Conservation (phyloP, 2,329 filamentous ascomycete species). For the Laburnicola sp. region DNA sequence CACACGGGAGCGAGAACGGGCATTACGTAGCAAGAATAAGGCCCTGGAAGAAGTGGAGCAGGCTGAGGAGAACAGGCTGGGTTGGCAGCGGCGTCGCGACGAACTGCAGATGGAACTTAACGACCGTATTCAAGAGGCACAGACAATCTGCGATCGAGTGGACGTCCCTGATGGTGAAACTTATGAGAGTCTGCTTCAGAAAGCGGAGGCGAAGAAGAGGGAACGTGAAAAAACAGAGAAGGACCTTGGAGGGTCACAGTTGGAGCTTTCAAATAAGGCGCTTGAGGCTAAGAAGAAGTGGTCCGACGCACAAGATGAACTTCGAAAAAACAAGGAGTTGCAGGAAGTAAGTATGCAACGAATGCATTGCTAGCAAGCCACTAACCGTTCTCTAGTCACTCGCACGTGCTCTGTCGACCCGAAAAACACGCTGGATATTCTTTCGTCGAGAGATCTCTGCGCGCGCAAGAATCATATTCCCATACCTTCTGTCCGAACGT, state of each 20-base stretch:
- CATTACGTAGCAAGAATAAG: conserved; percentile 49
- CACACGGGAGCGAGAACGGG: conserved; percentile 35
- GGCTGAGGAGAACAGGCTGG: conserved; percentile 34
- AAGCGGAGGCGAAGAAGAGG: conserved; percentile 31
- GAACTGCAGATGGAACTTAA: conserved; percentile 34
- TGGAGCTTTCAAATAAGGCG: conserved; percentile 31
- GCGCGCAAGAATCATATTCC: conserved; percentile 83
- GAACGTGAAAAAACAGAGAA: conserved; percentile 35
- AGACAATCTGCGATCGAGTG: conserved; percentile 31
- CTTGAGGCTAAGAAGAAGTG: conserved; percentile 35
- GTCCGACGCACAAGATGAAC: conserved; percentile 24
- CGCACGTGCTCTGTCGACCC: conserved; percentile 65
- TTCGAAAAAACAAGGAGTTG: conserved; percentile 20
- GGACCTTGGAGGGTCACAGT: conserved; percentile 40
- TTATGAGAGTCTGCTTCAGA: conserved; percentile 34
- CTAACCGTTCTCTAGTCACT: conserved; percentile 48
- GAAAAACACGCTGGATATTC: conserved; percentile 73
- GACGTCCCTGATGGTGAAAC: conserved; percentile 38
- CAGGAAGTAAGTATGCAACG: conserved; percentile 21
- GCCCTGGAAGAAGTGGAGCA: conserved; percentile 42
- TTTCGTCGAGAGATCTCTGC: conserved; percentile 86
- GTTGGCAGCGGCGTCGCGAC: conserved; percentile 32
- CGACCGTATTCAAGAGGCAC: conserved; percentile 22
- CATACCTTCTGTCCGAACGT: conserved; percentile 84
- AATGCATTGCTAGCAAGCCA: neutral